A percentile compares a stretch with the other conserved stretches of the same genome.
These are phyloP conservation scores for Parafenestella ontariensis DNA, from an alignment of 2,329 filamentous ascomycete species.

Conservation along the genomic window DNA sequence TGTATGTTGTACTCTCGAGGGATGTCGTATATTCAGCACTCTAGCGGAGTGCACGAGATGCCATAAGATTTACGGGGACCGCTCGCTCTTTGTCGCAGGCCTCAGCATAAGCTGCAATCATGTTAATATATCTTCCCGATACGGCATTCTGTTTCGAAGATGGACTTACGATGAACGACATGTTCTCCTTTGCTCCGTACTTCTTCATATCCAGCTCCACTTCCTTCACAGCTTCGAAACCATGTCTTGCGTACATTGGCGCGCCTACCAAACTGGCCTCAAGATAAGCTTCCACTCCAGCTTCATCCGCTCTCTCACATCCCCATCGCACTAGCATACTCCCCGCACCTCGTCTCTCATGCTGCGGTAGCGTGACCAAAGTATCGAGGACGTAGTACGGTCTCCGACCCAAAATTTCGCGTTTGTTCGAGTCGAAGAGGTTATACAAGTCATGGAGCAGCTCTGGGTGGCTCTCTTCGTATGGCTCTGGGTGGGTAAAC, in stretches of 20 bases:
- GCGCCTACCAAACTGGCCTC: slow-evolving; percentile 44
- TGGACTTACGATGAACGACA: slow-evolving; percentile 41
- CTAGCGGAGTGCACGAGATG: too few relatives aligned
- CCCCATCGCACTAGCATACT: slow-evolving; percentile 44
- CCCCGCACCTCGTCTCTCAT: slow-evolving; percentile 43
- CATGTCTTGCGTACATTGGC: slow-evolving; percentile 43
- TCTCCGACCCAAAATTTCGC: slow-evolving; percentile 27
- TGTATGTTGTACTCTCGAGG: background rate
- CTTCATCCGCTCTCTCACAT: slow-evolving; percentile 38
- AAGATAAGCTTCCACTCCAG: slow-evolving; percentile 39
- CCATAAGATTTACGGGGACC: background rate
- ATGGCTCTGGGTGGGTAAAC: slow-evolving; percentile 30
- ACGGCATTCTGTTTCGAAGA: background rate
- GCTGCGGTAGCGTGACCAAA: slow-evolving; percentile 38
- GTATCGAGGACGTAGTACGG: slow-evolving; percentile 41
- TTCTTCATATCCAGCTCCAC: slow-evolving; percentile 40
- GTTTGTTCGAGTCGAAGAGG: slow-evolving; percentile 33
- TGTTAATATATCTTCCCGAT: slow-evolving; percentile 1
- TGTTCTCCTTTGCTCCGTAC: slow-evolving; percentile 34
- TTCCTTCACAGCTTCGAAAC: slow-evolving; percentile 35
- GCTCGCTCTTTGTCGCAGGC: slow-evolving; percentile 10
- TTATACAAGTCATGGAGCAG: slow-evolving; percentile 28
- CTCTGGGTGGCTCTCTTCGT: slow-evolving; percentile 35
- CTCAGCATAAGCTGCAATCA: slow-evolving; percentile 21
- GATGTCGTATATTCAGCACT: background rate